These are phyloP conservation scores for Hyaloscypha bicolor DNA, from an alignment of 495 filamentous ascomycete species.

Conservation along the genomic window DNA sequence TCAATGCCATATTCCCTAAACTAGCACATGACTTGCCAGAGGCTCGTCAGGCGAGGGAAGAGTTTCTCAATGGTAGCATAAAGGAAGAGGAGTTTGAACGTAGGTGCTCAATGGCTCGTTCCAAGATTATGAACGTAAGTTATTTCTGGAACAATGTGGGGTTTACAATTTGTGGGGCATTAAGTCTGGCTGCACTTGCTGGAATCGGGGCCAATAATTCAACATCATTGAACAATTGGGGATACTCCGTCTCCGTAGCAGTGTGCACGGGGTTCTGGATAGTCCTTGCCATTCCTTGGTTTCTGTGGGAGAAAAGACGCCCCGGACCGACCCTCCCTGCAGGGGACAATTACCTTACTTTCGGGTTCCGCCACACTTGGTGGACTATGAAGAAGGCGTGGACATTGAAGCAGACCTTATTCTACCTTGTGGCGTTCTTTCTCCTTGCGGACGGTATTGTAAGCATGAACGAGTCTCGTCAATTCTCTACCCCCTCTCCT, in stretches of 20 bases:
- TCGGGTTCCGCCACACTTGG: slow-evolving; percentile 31
- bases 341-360: slow-evolving; percentile 32
- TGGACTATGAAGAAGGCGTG: slow-evolving; percentile 27
- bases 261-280: slow-evolving; percentile 34
- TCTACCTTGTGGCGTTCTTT: slow-evolving; percentile 30
- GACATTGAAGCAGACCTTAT: slow-evolving; percentile 33
- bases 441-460: slow-evolving; percentile 28
- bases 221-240: slow-evolving; percentile 30
- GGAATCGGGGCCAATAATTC: slow-evolving; percentile 29
- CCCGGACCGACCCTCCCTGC: slow-evolving; percentile 28
- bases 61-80: slow-evolving; percentile 21
- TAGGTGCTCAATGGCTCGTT: slow-evolving; percentile 27
- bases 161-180: slow-evolving; percentile 27
- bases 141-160: slow-evolving; percentile 32
- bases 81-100: slow-evolving; percentile 28
- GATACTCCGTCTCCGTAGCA: slow-evolving; percentile 32
- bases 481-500: too few relatives aligned
- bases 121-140: slow-evolving; percentile 32
- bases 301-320: slow-evolving; percentile 32
- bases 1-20: slow-evolving; percentile 33
- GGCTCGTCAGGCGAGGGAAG: slow-evolving; percentile 18
- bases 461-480: neutral
- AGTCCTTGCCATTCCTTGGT: slow-evolving; percentile 32
- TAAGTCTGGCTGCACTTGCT: slow-evolving; percentile 29
- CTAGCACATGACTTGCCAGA: slow-evolving; percentile 31